These are phyloP conservation scores for Chlamydomonas schloesseri DNA, from an alignment of 139 green algal species.

Conservation along the genomic window DNA sequence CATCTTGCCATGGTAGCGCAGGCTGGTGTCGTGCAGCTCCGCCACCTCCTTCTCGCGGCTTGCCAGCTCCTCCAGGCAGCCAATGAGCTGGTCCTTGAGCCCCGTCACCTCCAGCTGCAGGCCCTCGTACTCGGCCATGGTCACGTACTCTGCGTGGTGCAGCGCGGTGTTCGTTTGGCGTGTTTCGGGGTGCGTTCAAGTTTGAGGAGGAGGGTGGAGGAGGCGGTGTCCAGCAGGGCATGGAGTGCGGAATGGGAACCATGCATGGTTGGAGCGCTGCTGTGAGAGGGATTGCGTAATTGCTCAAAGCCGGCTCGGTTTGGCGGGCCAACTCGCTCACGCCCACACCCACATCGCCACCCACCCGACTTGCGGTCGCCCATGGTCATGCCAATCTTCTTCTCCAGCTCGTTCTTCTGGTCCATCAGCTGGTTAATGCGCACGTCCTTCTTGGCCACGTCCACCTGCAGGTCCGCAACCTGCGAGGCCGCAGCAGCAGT, in stretches of 20 bases:
- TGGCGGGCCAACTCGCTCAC: too few relatives aligned
- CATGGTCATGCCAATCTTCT: constrained; percentile 45
- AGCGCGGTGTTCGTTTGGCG: neutral
- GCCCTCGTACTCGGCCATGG: constrained; percentile 63
- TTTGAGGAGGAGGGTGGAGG: too few relatives aligned
- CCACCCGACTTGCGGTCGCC: constrained; percentile 52
- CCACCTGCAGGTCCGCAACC: constrained; percentile 64
- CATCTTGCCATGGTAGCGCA: constrained; percentile 60
- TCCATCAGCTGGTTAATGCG: constrained; percentile 49
- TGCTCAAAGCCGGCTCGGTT: too few relatives aligned
- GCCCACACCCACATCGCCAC: too few relatives aligned
- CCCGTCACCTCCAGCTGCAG: constrained; percentile 48
- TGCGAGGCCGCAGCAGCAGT: too few relatives aligned
- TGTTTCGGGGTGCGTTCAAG: too few relatives aligned
- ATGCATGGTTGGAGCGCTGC: too few relatives aligned
- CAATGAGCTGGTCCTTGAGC: constrained; percentile 67
- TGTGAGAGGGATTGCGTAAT: too few relatives aligned
- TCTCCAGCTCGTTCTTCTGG: constrained; percentile 53
- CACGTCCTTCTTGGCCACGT: constrained; percentile 51
- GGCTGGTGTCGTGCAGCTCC: constrained; percentile 57
- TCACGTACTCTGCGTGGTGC: constrained; percentile 53
- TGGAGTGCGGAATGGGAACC: too few relatives aligned
- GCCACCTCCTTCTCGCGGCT: constrained; percentile 60
- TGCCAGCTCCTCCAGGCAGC: constrained; percentile 63
- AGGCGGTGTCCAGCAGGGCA: too few relatives aligned